A percentile compares a stretch with the other conserved stretches of the same genome.
These are phyloP conservation scores for Antrodiella citrinella DNA, from an alignment of 768 basidiomycete species.

Conservation along the genomic window DNA sequence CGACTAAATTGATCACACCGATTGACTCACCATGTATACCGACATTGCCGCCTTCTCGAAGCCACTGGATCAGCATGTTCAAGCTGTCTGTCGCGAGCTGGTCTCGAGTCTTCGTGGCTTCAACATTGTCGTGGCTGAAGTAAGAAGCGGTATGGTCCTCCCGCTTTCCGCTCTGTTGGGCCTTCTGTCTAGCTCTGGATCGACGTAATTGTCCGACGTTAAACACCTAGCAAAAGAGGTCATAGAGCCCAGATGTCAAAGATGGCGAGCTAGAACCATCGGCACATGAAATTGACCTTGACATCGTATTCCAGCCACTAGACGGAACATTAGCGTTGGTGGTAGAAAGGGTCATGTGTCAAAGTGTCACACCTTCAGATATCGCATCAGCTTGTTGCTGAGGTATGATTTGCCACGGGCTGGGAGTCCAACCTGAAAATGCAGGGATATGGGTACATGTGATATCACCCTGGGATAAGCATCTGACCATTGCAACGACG, in stretches of 20 bases:
- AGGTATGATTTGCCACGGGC: constrained; percentile 98
- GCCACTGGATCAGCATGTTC: constrained; percentile 91
- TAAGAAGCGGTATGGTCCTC: constrained; percentile 89
- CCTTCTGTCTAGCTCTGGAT: constrained; percentile 73
- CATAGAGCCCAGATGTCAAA: not conserved
- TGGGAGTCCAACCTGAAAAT: constrained; percentile 84
- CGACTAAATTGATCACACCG: not conserved
- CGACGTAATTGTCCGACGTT: constrained; percentile 94
- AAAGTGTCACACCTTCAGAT: constrained; percentile 59
- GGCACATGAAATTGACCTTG: constrained; percentile 42
- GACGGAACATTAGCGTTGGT: too few species aligned
- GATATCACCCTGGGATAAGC: not conserved
- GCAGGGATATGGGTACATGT: not conserved
- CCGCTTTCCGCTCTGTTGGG: constrained; percentile 76
- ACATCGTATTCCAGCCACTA: constrained; percentile 99
- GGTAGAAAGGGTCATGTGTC: too few species aligned
- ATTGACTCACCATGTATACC: constrained; percentile 80
- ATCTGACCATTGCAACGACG: constrained; percentile 85
- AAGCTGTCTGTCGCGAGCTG: constrained; percentile 83
- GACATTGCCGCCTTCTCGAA: constrained; percentile 93
- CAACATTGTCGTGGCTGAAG: constrained; percentile 80
- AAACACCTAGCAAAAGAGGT: constrained; percentile 67
- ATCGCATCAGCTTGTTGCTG: constrained; percentile 95
- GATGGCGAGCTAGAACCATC: not conserved
- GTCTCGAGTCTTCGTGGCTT: constrained; percentile 73